Evolutionary conservation across 2,329 filamentous ascomycete genomes (phyloP).

Genomic region (Paracoccidioides lutzii): DNA sequence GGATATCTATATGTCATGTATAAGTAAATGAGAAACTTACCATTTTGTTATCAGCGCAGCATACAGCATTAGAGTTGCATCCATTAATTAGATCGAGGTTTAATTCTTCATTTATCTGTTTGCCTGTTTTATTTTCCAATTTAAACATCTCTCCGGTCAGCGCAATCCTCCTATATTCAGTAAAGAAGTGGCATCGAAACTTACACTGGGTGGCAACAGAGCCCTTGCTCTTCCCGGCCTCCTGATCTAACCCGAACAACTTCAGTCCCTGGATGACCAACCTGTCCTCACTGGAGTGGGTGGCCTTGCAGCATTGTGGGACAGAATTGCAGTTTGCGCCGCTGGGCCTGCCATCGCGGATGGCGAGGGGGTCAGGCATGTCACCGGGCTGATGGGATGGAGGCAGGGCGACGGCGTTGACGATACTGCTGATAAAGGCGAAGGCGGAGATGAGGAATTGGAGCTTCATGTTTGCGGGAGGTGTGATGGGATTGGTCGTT

Average conservation of each 20-base stretch:
- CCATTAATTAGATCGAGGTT: background rate
- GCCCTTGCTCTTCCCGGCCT: background rate
- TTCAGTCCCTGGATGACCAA: background rate
- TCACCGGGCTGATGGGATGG: background rate
- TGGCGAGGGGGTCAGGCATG: background rate
- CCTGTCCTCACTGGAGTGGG: background rate
- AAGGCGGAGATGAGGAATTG: background rate
- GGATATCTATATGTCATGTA: background rate
- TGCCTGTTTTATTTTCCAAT: background rate
- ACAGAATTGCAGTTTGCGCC: background rate
- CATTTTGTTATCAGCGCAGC: slow-evolving; percentile 2
- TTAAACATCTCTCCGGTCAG: background rate
- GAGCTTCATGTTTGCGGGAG: slow-evolving; percentile 1
- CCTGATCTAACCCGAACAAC: background rate
- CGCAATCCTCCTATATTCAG: background rate
- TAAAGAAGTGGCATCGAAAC: background rate
- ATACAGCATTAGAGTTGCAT: background rate
- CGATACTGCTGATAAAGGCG: background rate
- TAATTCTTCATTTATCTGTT: background rate
- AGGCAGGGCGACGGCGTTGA: background rate
- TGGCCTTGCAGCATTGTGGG: slow-evolving; percentile 1
- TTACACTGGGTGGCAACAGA: slow-evolving; percentile 1
- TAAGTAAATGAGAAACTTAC: background rate
- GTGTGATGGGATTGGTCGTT: background rate
- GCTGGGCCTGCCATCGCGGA: background rate